phyloP scores from a whole-genome alignment of 2,329 filamentous ascomycete species.

The Passalora sequoiae region DNA sequence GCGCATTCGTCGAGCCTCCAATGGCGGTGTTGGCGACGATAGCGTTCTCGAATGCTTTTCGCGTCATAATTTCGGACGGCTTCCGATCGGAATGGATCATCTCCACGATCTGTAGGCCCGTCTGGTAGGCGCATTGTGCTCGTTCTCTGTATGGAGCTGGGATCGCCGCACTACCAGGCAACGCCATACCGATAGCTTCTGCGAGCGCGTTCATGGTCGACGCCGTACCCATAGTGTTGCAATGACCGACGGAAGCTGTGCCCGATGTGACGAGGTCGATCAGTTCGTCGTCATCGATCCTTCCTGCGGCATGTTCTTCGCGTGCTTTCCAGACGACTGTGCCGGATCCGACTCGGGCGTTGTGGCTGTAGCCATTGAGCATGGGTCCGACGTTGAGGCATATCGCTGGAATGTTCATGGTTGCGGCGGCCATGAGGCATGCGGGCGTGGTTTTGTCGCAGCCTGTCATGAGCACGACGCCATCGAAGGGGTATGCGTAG shows the following conservation, averaged over 20 bases:
- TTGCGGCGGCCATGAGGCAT: constrained; percentile 31
- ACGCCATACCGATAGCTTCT: constrained; percentile 30
- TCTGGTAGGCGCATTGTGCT: constrained; percentile 30
- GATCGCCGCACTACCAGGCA: constrained; percentile 28
- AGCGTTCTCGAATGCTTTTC: constrained; percentile 53
- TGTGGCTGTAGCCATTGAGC: constrained; percentile 28
- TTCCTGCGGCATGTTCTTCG: constrained; percentile 28
- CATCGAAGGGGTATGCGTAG: constrained; percentile 31
- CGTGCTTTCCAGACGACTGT: constrained; percentile 31
- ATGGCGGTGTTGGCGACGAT: constrained; percentile 53
- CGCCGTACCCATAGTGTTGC: constrained; percentile 32
- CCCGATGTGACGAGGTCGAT: constrained; percentile 28
- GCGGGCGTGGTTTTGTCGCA: constrained; percentile 33
- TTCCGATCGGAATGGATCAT: constrained; percentile 30
- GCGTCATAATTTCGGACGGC: constrained; percentile 53
- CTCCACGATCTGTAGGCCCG: constrained; percentile 30
- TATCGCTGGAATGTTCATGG: constrained; percentile 30
- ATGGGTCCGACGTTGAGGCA: constrained; percentile 32
- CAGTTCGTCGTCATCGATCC: constrained; percentile 27
- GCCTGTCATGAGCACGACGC: constrained; percentile 29
- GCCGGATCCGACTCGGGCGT: constrained; percentile 25
- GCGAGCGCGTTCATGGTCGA: constrained; percentile 33
- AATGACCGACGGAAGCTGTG: constrained; percentile 29
- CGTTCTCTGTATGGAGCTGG: constrained; percentile 30
- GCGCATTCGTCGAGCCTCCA: constrained; percentile 54